Evolutionary conservation across 108 stramenopile species (phyloP).

Genomic region (Cyclotella choctawhatcheeana): DNA sequence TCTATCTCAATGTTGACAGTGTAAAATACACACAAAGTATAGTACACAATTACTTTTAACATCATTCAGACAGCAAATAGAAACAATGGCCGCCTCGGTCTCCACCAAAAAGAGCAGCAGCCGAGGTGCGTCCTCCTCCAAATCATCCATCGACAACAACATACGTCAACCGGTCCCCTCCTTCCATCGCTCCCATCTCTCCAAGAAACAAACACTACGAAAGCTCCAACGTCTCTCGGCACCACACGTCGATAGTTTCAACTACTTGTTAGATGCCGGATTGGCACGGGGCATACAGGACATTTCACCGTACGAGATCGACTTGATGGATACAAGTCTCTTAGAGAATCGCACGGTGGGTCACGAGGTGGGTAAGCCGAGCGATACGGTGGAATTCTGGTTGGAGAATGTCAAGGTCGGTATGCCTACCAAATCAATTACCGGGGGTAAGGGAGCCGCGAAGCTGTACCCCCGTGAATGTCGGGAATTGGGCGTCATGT

Average conservation of each 20-base stretch:
- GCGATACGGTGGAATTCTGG: slow-evolving; percentile 68
- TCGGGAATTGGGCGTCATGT: slow-evolving; percentile 78
- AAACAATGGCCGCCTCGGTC: no score
- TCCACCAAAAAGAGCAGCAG: slow-evolving; percentile 8
- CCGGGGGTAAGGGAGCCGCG: slow-evolving; percentile 12
- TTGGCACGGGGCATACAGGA: slow-evolving; percentile 63
- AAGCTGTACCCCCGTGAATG: slow-evolving; percentile 79
- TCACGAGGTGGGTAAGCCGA: slow-evolving; percentile 15
- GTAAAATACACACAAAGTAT: no score
- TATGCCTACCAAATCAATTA: slow-evolving; percentile 59
- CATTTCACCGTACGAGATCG: slow-evolving; percentile 71
- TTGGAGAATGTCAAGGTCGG: slow-evolving; percentile 72
- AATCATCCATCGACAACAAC: not conserved
- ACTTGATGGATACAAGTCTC: slow-evolving; percentile 55
- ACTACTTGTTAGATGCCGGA: slow-evolving; percentile 80
- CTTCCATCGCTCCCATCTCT: slow-evolving; percentile 76
- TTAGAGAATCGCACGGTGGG: slow-evolving; percentile 18
- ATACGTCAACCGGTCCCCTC: slow-evolving; percentile 60
- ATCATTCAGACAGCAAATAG: no score
- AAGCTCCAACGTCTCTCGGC: slow-evolving; percentile 66
- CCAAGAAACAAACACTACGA: slow-evolving; percentile 54
- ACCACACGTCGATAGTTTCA: slow-evolving; percentile 84
- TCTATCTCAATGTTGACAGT: no score
- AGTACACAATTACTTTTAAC: no score
- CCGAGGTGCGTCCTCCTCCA: no score